These are phyloP conservation scores for Solanum aculeatissimum DNA, from an alignment of 305 asterid genomes.

Conservation along the genomic window DNA sequence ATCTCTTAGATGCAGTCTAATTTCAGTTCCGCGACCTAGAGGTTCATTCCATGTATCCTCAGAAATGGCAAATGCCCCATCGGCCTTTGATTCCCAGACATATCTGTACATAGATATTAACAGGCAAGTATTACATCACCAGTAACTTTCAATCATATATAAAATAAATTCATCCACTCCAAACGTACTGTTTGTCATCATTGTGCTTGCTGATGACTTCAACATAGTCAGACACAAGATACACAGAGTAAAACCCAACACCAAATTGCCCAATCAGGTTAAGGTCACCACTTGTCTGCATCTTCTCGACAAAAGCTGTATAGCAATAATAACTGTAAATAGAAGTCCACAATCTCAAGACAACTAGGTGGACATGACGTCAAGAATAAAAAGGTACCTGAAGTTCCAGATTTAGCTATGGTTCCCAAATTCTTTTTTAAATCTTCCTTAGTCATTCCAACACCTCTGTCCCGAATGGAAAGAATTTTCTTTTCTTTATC, in stretches of 20 bases:
- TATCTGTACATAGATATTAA: constrained; percentile 29
- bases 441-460: constrained; percentile 96
- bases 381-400: constrained; percentile 32
- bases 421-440: constrained; percentile 49
- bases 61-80: constrained; percentile 76
- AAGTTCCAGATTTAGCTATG: constrained; percentile 73
- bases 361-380: background rate
- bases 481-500: constrained; percentile 85
- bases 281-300: constrained; percentile 81
- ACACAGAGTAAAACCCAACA: constrained; percentile 76
- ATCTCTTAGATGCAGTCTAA: constrained; percentile 70
- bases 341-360: constrained; percentile 12
- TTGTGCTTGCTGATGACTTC: constrained; percentile 63
- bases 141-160: background rate
- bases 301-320: constrained; percentile 40
- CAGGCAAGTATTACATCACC: background rate
- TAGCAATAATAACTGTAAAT: background rate
- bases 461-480: constrained; percentile 79
- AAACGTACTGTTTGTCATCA: constrained; percentile 65
- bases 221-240: constrained; percentile 42
- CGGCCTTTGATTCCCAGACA: constrained; percentile 90
- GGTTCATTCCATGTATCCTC: constrained; percentile 80
- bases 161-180: background rate
- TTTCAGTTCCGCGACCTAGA: constrained; percentile 82
- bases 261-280: constrained; percentile 85